Conservation (phyloP, 1,139 yeast genomes). For the Zhuliangozyma blackwelliae region DNA sequence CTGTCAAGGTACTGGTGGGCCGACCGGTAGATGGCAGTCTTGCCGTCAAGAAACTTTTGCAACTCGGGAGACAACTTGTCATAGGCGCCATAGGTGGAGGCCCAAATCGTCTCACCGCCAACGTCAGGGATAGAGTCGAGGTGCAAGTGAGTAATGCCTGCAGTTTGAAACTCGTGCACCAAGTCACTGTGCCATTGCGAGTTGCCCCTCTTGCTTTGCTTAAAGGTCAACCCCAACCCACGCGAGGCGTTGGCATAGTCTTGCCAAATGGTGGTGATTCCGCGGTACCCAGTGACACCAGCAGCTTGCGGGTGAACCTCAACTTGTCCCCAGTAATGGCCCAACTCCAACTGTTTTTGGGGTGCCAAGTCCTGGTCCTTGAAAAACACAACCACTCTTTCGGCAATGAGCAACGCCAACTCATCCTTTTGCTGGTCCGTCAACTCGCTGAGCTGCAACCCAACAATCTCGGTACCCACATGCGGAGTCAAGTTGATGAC, state of each 20-base stretch:
- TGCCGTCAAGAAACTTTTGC: slow-evolving; percentile 34
- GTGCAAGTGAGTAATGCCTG: slow-evolving; percentile 37
- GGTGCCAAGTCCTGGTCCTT: slow-evolving; percentile 42
- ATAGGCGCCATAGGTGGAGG: slow-evolving; percentile 36
- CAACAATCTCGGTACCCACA: slow-evolving; percentile 55
- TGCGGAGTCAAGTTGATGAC: slow-evolving; percentile 45
- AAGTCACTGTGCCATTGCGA: slow-evolving; percentile 34
- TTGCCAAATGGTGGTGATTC: slow-evolving; percentile 53
- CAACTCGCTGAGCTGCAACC: slow-evolving; percentile 47
- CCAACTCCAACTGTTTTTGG: slow-evolving; percentile 42
- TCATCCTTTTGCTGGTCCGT: slow-evolving; percentile 50
- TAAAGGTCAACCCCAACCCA: slow-evolving; percentile 24
- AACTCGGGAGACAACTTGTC: slow-evolving; percentile 35
- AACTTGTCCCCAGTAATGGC: slow-evolving; percentile 41
- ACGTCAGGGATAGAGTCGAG: slow-evolving; percentile 31
- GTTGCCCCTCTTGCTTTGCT: slow-evolving; percentile 28
- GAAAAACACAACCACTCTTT: slow-evolving; percentile 41
- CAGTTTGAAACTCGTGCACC: slow-evolving; percentile 35
- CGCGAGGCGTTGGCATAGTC: slow-evolving; percentile 29
- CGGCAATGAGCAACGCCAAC: slow-evolving; percentile 40
- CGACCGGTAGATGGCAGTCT: slow-evolving; percentile 32
- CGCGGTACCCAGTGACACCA: slow-evolving; percentile 25
- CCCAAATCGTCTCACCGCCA: slow-evolving; percentile 37
- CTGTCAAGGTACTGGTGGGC: slow-evolving; percentile 34
- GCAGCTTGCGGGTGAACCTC: slow-evolving; percentile 42